Conservation (phyloP, 2,329 filamentous ascomycete species). For the Coniochaeta hoffmannii region DNA sequence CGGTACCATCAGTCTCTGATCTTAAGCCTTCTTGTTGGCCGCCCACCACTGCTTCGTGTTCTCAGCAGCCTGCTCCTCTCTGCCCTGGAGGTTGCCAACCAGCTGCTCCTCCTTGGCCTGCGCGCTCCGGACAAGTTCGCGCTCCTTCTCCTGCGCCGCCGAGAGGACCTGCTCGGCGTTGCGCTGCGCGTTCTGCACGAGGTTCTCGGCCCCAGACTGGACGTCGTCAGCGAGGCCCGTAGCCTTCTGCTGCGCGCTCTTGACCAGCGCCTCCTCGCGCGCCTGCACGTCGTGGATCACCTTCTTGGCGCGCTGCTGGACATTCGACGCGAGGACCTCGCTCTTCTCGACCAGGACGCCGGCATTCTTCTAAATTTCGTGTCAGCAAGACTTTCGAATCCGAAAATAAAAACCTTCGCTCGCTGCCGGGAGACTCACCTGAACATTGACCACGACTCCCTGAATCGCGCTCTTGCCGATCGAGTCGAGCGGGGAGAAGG, state of each 20-base stretch:
- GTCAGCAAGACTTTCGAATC: neutral
- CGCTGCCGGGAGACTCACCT: neutral
- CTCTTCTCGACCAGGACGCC: neutral
- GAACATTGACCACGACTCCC: neutral
- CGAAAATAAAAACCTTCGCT: neutral
- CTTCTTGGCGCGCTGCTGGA: neutral
- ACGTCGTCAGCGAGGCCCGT: neutral
- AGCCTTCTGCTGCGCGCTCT: neutral
- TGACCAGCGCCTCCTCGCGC: neutral
- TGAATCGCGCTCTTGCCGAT: neutral
- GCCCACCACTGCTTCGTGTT: neutral
- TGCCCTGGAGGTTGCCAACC: neutral
- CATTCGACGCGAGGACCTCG: neutral
- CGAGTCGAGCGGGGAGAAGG: neutral
- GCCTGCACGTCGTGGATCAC: neutral
- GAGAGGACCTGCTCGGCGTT: neutral
- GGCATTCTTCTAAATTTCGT: neutral
- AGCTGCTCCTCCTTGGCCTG: neutral
- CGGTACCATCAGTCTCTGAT: neutral
- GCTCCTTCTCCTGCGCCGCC: neutral
- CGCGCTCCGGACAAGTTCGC: neutral
- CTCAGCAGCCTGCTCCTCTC: neutral
- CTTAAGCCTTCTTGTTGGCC: neutral
- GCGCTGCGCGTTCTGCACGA: neutral
- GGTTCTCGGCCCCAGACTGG: neutral